Conservation (phyloP, 176 grass and related monocot genomes). For the Musa itinerans region DNA sequence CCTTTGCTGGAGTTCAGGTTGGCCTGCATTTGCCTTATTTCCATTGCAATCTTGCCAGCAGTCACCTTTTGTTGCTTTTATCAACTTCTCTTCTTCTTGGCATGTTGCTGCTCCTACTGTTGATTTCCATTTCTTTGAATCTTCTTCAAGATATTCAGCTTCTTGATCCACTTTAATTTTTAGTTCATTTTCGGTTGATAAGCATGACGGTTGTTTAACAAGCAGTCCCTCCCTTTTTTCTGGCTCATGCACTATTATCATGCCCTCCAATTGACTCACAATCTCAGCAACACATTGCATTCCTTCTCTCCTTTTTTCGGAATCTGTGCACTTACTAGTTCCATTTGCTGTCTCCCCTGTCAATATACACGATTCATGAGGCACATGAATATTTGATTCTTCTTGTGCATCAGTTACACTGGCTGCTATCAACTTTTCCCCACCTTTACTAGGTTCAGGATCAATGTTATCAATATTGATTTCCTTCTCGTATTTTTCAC, state of each 20-base stretch:
- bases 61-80: constrained; percentile 7
- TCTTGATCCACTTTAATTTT: constrained; percentile 13
- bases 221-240: constrained; percentile 20
- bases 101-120: constrained; percentile 19
- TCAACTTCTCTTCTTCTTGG: constrained; percentile 27
- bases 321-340: constrained; percentile 18
- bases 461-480: background rate
- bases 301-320: constrained; percentile 22
- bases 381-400: constrained; percentile 21
- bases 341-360: constrained; percentile 24
- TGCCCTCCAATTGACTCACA: constrained; percentile 21
- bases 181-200: constrained; percentile 9
- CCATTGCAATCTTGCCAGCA: constrained; percentile 12
- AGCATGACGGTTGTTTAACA: constrained; percentile 9
- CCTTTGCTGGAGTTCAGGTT: constrained; percentile 17
- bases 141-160: constrained; percentile 10
- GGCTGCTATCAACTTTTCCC: constrained; percentile 16
- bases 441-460: background rate
- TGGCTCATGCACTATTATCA: constrained; percentile 16
- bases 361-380: constrained; percentile 12
- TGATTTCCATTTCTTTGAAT: constrained; percentile 27
- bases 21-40: constrained; percentile 22
- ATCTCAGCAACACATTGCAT: constrained; percentile 21
- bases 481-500: constrained; percentile 25
- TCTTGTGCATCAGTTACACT: constrained; percentile 26